These are phyloP conservation scores for Benincasa hispida DNA, from an alignment of 306 rosid species.

Conservation along the genomic window DNA sequence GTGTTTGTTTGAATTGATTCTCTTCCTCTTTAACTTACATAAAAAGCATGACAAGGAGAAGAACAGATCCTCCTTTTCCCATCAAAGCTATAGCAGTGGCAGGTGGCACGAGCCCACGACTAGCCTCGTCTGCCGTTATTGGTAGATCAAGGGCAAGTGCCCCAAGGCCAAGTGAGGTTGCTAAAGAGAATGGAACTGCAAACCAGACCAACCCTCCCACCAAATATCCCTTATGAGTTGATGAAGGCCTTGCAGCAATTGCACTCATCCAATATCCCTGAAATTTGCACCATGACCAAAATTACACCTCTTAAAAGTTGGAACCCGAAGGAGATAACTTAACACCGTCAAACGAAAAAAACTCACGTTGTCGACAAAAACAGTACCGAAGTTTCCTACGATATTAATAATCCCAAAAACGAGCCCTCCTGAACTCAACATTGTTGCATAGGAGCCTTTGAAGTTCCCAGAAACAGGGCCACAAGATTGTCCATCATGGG, in stretches of 20 bases:
- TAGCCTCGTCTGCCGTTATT: constrained; percentile 55
- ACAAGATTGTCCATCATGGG: constrained; percentile 84
- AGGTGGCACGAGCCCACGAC: constrained; percentile 86
- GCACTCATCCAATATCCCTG: constrained; percentile 99
- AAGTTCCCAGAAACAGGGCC: constrained; percentile 83
- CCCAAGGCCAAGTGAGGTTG: constrained; percentile 82
- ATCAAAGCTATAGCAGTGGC: constrained; percentile 91
- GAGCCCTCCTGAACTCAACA: constrained; percentile 89
- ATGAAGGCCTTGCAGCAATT: constrained; percentile 89
- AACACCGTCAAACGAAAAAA: not conserved
- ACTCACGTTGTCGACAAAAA: constrained; percentile 87
- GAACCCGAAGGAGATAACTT: not conserved
- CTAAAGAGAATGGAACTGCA: constrained; percentile 95
- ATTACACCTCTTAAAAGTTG: not conserved
- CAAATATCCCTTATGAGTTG: constrained; percentile 90
- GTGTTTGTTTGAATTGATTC: not conserved
- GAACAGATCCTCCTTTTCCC: constrained; percentile 89
- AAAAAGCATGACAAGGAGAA: constrained; percentile 90
- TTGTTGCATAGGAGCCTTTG: constrained; percentile 73
- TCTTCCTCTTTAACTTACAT: constrained; percentile 43
- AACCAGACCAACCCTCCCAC: constrained; percentile 96
- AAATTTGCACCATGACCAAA: not conserved
- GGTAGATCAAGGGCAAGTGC: constrained; percentile 94
- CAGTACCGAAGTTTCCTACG: constrained; percentile 85
- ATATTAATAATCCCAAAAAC: constrained; percentile 82